These are phyloP conservation scores for Bryoerythrophyllum caledonicum DNA, from an alignment of 225 moss, liverwort and hornwort species.

Conservation along the genomic window DNA sequence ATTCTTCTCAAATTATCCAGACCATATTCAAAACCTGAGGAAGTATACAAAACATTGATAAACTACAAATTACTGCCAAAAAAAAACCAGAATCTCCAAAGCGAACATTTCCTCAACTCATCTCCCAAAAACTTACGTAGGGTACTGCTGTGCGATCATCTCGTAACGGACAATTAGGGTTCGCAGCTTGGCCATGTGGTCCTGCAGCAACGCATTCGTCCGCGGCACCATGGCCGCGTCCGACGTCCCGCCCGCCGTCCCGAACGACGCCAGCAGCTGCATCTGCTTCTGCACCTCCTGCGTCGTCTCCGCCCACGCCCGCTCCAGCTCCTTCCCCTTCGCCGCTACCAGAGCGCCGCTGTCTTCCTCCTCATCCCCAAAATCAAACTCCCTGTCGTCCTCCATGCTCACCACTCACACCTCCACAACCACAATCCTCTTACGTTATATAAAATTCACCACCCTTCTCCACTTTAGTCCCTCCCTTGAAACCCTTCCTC, in stretches of 20 bases:
- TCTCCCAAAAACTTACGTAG: conserved; percentile 40
- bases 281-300: conserved; percentile 78
- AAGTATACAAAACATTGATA: not conserved
- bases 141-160: conserved; percentile 73
- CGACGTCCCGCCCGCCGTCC: no score
- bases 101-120: not conserved
- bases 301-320: conserved; percentile 47
- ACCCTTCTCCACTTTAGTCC: no score
- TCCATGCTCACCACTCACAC: conserved; percentile 12
- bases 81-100: not conserved
- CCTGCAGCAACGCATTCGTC: conserved; percentile 56
- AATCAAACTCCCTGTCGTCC: conserved; percentile 27
- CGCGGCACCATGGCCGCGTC: not conserved
- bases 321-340: conserved; percentile 46
- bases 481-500: no score
- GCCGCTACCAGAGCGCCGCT: conserved; percentile 26
- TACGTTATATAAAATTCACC: no score
- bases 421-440: no score
- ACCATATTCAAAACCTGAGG: not conserved
- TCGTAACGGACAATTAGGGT: conserved; percentile 69
- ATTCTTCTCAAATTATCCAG: not conserved
- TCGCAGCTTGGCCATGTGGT: conserved; percentile 68
- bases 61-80: not conserved
- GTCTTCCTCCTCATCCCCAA: conserved; percentile 36
- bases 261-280: conserved; percentile 32